Conservation (phyloP, 2,329 filamentous ascomycete species). For the Teratosphaeria zuluensis region DNA sequence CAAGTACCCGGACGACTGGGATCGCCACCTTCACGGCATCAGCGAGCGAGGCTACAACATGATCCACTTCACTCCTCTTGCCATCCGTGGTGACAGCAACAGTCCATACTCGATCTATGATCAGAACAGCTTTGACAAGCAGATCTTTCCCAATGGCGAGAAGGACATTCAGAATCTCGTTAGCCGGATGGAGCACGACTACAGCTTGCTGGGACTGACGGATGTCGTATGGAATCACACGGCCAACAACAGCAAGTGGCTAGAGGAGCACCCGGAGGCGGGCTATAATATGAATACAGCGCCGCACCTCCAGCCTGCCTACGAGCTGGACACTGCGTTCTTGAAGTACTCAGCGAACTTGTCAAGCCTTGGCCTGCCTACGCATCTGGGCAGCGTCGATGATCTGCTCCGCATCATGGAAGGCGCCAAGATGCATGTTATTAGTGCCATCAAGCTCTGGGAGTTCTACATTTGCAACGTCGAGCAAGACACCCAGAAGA, state of each 20-base stretch:
- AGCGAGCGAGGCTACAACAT: constrained; percentile 93
- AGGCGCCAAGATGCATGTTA: constrained; percentile 68
- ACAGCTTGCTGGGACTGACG: constrained; percentile 77
- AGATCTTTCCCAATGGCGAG: constrained; percentile 76
- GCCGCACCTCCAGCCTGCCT: constrained; percentile 55
- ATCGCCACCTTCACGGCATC: constrained; percentile 79
- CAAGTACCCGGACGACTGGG: constrained; percentile 79
- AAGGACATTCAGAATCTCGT: constrained; percentile 69
- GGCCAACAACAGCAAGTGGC: constrained; percentile 88
- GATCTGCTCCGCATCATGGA: constrained; percentile 78
- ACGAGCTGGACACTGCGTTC: constrained; percentile 72
- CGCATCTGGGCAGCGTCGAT: constrained; percentile 56
- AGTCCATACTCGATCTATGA: constrained; percentile 96
- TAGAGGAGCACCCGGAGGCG: constrained; percentile 86
- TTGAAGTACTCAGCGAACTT: constrained; percentile 54
- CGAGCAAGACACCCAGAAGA: constrained; percentile 57
- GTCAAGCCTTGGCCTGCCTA: constrained; percentile 62
- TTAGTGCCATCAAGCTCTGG: constrained; percentile 74
- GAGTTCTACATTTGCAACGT: constrained; percentile 85
- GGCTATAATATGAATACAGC: constrained; percentile 92
- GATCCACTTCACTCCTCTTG: constrained; percentile 94
- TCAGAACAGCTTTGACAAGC: constrained; percentile 76
- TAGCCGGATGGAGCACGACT: constrained; percentile 69
- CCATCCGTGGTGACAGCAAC: constrained; percentile 79
- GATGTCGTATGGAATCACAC: constrained; percentile 99